Base-by-base conservation (phyloP, 2,329 filamentous ascomycete genomes). In the Trichoderma brevicompactum region DNA sequence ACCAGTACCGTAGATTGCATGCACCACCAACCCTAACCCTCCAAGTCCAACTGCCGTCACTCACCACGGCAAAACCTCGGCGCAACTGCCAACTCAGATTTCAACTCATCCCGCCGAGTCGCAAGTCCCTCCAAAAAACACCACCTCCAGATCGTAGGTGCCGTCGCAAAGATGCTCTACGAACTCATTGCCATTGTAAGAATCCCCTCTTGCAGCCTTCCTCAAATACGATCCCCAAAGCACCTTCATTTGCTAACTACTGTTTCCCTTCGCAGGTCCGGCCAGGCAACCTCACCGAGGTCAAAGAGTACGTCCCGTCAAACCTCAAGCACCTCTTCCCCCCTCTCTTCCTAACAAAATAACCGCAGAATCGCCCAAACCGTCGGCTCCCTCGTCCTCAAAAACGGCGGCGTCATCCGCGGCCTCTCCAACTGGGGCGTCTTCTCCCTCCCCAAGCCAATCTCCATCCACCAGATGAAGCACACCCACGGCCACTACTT, bases 351-450 rank as follows among this genome's bases (percentile, higher is more conserved):
- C 62, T 55, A 67, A 49, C 61, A 43, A 63, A 54, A 50, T 69
- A 2, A 1, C 28, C 15, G 28, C 68, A 97, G 93, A 84, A 96
- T 98, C 79, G 92, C 93, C 77, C 88, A 90, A 74, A 92, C 92
- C 63, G 87, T 92, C 69, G 94, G 94, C 72, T 87, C 89, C 71
- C 86, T 94, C 69, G 85, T 99, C 76, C 90, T 99, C 73, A 85
- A 86, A 72, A 86, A 89, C 70, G 90, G 91, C 77, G 95, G 95
- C 78, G 94, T 97, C 65, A 88, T 99, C 75, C 93, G 95, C 72
- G 93, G 93, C 76, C 85, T 96, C 75, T 89, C 89, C 71, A 99
- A 99, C 84, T 99, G 95, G 95, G 95, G 95, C 75, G 86, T 91
- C 71, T 97, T 95, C 81, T 84, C 89, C 54, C 89, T 99, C 17